These are phyloP conservation scores for Trichoderma atroviride DNA, from an alignment of 2,329 filamentous ascomycete genomes.

Conservation along the genomic window DNA sequence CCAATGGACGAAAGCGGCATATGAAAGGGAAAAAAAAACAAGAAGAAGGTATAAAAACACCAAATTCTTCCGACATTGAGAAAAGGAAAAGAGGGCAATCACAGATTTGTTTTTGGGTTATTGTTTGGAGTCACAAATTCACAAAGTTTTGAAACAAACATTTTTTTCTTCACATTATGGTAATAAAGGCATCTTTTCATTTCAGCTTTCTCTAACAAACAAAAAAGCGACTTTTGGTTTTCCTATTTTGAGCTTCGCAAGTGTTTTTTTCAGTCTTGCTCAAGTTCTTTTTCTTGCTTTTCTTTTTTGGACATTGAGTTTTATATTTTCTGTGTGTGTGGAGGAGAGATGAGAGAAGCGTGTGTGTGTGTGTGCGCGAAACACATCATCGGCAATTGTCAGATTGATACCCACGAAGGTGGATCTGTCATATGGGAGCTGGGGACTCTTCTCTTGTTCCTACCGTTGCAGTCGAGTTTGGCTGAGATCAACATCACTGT, in stretches of 20 bases:
- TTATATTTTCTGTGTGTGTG: not conserved
- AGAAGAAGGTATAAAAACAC: not conserved
- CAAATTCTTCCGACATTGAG: not conserved
- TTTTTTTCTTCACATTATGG: conserved; percentile 13
- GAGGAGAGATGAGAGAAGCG: not conserved
- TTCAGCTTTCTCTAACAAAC: not conserved
- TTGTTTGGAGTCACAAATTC: conserved; percentile 4
- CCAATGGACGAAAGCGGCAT: conserved; percentile 41
- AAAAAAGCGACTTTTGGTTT: not conserved
- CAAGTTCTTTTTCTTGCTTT: not conserved
- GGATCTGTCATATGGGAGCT: not conserved
- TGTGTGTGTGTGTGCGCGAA: not conserved
- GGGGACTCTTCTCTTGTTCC: not conserved
- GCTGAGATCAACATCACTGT: not conserved
- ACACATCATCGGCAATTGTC: not conserved
- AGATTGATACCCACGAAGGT: not conserved
- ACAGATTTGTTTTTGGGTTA: conserved; percentile 5
- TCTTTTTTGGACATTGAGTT: not conserved
- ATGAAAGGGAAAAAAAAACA: conserved; percentile 26
- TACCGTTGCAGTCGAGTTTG: not conserved
- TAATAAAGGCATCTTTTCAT: conserved; percentile 25
- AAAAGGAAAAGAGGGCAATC: not conserved
- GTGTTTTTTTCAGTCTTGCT: not conserved
- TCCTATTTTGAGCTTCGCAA: not conserved
- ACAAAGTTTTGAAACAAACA: not conserved